Conservation (phyloP, 2,329 filamentous ascomycete species). For the Grosmannia serpens region DNA sequence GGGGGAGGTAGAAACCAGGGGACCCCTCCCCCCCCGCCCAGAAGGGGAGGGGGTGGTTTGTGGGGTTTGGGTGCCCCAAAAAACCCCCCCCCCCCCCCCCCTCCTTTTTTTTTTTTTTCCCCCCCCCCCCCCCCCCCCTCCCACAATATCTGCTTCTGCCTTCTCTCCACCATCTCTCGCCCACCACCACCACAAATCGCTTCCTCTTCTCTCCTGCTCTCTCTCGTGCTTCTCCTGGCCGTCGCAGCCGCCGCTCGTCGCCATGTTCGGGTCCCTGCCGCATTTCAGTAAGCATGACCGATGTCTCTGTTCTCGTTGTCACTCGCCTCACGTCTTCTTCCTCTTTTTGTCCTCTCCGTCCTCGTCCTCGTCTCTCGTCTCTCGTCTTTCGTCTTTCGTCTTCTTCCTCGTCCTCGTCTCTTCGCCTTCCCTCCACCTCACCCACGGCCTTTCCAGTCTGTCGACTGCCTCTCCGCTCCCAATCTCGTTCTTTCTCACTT, state of each 20-base stretch:
- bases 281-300: conserved; percentile 25
- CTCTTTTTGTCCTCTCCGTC: not conserved
- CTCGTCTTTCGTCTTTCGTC: too few species aligned
- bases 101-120: too few species aligned
- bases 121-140: too few species aligned
- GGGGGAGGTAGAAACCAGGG: too few species aligned
- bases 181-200: too few species aligned
- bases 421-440: too few species aligned
- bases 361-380: not conserved
- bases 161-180: not conserved
- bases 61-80: too few species aligned
- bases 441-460: too few species aligned
- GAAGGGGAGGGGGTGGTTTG: too few species aligned
- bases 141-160: not conserved
- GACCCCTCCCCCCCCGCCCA: too few species aligned
- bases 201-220: not conserved
- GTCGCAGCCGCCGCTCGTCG: conserved; percentile 3
- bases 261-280: conserved; percentile 32
- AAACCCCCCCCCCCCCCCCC: not conserved
- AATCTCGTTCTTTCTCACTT: not conserved
- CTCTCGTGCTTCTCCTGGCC: not conserved
- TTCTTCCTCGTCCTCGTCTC: too few species aligned
- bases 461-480: not conserved
- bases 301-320: not conserved
- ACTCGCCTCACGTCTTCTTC: too few species aligned